Conservation (phyloP, 768 basidiomycete species). For the Myochromella boudieri region DNA sequence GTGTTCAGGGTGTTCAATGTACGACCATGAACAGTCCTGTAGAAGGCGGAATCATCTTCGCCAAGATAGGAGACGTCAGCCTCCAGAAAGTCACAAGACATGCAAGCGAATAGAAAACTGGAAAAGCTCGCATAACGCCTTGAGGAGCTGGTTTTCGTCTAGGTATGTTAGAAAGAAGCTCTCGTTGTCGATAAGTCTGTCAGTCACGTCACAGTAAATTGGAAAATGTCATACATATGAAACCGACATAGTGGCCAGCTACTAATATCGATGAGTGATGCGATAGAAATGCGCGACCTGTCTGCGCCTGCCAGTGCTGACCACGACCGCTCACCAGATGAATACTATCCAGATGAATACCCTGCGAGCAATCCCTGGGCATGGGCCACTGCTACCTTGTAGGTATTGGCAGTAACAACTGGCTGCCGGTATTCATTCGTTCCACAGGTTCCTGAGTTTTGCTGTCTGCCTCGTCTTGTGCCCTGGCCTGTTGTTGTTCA, state of each 20-base stretch:
- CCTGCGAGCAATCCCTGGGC: conserved; percentile 30
- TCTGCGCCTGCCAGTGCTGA: background rate
- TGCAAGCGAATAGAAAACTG: conserved; percentile 17
- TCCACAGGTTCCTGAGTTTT: conserved; percentile 17
- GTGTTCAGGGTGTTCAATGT: conserved; percentile 54
- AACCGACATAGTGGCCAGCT: too few relatives aligned
- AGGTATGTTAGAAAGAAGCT: conserved; percentile 4
- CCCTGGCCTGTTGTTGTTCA: conserved; percentile 68
- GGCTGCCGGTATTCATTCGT: conserved; percentile 10
- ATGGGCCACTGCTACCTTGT: conserved; percentile 27
- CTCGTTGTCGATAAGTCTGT: conserved; percentile 6
- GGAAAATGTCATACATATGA: conserved; percentile 9
- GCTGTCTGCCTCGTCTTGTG: conserved; percentile 41
- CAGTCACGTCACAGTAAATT: conserved; percentile 9
- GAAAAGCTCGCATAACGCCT: conserved; percentile 17
- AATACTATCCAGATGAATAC: background rate
- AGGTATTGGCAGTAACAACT: too few relatives aligned
- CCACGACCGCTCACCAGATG: background rate
- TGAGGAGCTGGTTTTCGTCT: conserved; percentile 7
- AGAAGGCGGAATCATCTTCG: conserved; percentile 52
- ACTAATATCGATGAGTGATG: conserved; percentile 14
- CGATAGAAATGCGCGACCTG: conserved; percentile 17
- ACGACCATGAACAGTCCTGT: conserved; percentile 51
- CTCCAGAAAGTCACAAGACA: conserved; percentile 19
- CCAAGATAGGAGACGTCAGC: conserved; percentile 23